Conservation (phyloP, 1,284 basidiomycete species). For the Cutaneotrichosporon curvatum region DNA sequence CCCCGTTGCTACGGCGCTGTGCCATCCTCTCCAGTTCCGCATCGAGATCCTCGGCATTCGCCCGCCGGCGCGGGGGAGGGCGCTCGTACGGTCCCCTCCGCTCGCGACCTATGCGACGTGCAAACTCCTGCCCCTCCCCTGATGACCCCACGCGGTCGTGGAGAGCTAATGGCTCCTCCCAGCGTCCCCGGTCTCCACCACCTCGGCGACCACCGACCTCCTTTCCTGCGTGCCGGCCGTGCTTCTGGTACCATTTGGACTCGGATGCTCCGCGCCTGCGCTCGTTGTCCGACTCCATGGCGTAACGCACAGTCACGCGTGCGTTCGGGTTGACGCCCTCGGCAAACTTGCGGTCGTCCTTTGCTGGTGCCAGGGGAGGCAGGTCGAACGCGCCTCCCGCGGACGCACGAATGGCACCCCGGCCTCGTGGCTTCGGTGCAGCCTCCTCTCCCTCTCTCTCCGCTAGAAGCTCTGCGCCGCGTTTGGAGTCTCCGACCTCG, state of each 20-base stretch:
- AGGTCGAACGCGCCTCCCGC: conserved; percentile 16
- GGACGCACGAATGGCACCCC: conserved; percentile 27
- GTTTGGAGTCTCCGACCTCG: background rate
- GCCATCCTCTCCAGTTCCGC: conserved; percentile 34
- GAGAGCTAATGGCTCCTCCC: conserved; percentile 7
- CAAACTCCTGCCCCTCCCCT: conserved; percentile 31
- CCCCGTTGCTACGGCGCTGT: conserved; percentile 12
- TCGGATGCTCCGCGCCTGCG: conserved; percentile 24
- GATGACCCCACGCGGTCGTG: conserved; percentile 15
- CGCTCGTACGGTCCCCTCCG: conserved; percentile 18
- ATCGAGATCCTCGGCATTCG: conserved; percentile 36
- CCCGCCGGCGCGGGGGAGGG: conserved; percentile 2
- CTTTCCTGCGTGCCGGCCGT: conserved; percentile 37
- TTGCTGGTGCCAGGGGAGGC: conserved; percentile 4
- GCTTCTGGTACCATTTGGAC: conserved; percentile 34
- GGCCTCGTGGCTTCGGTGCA: conserved; percentile 18
- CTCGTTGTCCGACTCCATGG: conserved; percentile 24
- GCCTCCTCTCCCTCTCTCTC: conserved; percentile 5
- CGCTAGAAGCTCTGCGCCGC: background rate
- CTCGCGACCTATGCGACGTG: conserved; percentile 28
- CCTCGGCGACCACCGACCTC: conserved; percentile 18
- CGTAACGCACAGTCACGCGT: conserved; percentile 35
- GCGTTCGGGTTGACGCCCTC: conserved; percentile 35
- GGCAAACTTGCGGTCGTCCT: conserved; percentile 13
- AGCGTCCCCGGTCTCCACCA: conserved; percentile 5